Conservation (phyloP, 768 basidiomycete species). For the Suillus variegatus region DNA sequence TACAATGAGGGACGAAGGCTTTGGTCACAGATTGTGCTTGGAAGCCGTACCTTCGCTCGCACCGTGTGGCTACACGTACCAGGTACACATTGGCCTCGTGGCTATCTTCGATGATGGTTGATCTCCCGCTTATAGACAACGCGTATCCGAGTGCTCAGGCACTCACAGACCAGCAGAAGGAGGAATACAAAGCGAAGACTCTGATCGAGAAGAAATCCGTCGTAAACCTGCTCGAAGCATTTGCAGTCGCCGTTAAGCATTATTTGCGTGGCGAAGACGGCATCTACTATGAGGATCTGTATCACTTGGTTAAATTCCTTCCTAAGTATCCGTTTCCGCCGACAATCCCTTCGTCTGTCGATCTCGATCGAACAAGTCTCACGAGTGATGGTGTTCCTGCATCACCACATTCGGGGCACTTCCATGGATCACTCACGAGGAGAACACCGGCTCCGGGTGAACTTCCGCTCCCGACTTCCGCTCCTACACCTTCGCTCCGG, state of each 20-base stretch:
- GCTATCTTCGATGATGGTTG: background rate
- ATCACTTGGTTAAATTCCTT: constrained; percentile 72
- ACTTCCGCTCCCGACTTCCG: constrained; percentile 31
- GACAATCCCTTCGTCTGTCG: constrained; percentile 43
- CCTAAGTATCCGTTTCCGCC: constrained; percentile 61
- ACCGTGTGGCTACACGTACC: constrained; percentile 71
- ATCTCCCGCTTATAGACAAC: constrained; percentile 19
- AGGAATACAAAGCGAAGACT: constrained; percentile 45
- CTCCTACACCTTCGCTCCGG: constrained; percentile 19
- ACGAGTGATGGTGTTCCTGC: constrained; percentile 3
- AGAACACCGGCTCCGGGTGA: constrained; percentile 19
- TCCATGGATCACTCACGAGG: constrained; percentile 4
- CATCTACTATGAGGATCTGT: constrained; percentile 47
- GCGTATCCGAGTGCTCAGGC: constrained; percentile 21
- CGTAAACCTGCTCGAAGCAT: constrained; percentile 69
- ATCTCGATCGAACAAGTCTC: constrained; percentile 19
- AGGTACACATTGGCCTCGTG: constrained; percentile 34
- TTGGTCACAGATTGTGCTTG: constrained; percentile 69
- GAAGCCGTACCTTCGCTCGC: constrained; percentile 56
- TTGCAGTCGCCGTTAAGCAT: constrained; percentile 66
- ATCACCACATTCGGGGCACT: constrained; percentile 14
- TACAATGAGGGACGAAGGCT: constrained; percentile 72
- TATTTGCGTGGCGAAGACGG: constrained; percentile 61
- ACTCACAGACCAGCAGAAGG: constrained; percentile 18
- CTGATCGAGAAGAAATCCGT: constrained; percentile 70